A percentile compares a stretch with the other conserved stretches of the same genome.
Evolutionary conservation across 495 filamentous ascomycete species (phyloP).

Genomic region (Astrocystis sublimbata): DNA sequence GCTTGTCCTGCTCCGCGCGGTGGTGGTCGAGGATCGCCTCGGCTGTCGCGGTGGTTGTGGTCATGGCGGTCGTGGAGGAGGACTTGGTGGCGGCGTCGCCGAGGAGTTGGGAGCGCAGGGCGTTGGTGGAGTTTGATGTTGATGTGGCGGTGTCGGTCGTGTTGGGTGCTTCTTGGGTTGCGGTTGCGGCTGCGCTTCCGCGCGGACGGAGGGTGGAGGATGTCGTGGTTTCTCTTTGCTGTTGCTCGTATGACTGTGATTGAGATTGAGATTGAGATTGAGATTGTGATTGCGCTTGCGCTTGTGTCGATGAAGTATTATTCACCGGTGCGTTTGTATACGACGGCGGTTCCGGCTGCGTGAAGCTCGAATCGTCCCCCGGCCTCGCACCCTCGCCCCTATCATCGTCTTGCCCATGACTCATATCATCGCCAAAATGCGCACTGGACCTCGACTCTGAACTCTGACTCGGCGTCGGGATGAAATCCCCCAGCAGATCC

Average conservation of each 20-base stretch:
- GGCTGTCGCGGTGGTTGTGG: slow-evolving; percentile 42
- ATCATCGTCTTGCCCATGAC: slow-evolving; percentile 2
- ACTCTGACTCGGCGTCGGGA: slow-evolving; percentile 51
- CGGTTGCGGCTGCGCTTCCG: slow-evolving; percentile 18
- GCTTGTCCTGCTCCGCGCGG: slow-evolving; percentile 77
- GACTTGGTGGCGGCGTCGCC: slow-evolving; percentile 24
- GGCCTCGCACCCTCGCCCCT: slow-evolving; percentile 17
- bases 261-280: slow-evolving; percentile 16
- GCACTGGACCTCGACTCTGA: slow-evolving; percentile 38
- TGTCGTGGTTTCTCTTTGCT: slow-evolving; percentile 24
- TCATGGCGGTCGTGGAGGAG: slow-evolving; percentile 30
- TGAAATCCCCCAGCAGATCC: slow-evolving; percentile 50
- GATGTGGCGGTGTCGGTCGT: slow-evolving; percentile 26
- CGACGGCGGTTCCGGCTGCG: slow-evolving; percentile 7
- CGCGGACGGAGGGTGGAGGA: slow-evolving; percentile 31
- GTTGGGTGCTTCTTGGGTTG: slow-evolving; percentile 20
- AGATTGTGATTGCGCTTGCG: slow-evolving; percentile 12
- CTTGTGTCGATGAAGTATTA: not conserved
- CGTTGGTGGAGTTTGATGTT: too few relatives aligned
- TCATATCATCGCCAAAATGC: slow-evolving; percentile 23
- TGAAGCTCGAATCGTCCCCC: slow-evolving; percentile 18
- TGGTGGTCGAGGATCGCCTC: slow-evolving; percentile 74
- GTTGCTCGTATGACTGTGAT: slow-evolving; percentile 2
- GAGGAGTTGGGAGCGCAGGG: slow-evolving; percentile 41
- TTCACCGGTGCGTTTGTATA: not conserved